These are phyloP conservation scores for Metschnikowia continentalis DNA, from an alignment of 805 yeast genomes.

Conservation along the genomic window DNA sequence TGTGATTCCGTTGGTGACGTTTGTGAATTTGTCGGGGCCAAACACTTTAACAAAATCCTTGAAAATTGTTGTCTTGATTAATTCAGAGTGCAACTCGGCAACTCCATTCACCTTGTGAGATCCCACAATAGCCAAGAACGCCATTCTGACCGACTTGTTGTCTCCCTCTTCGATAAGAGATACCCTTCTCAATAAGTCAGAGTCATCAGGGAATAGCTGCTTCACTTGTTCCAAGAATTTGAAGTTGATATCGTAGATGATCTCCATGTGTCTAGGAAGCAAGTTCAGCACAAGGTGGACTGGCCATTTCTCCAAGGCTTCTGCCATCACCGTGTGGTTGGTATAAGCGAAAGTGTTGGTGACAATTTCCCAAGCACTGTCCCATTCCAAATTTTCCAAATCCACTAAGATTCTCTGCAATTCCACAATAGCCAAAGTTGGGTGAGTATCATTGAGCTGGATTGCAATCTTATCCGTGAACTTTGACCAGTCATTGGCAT, in stretches of 20 bases:
- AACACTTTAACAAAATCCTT: slow-evolving; percentile 82
- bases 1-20: slow-evolving; percentile 92
- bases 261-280: slow-evolving; percentile 88
- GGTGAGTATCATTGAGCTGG: slow-evolving; percentile 93
- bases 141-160: slow-evolving; percentile 89
- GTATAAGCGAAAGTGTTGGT: slow-evolving; percentile 83
- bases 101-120: slow-evolving; percentile 94
- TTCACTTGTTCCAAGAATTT: slow-evolving; percentile 75
- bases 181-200: slow-evolving; percentile 61
- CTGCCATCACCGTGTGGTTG: slow-evolving; percentile 91
- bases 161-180: slow-evolving; percentile 80
- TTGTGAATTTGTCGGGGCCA: slow-evolving; percentile 80
- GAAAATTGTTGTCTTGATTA: slow-evolving; percentile 83
- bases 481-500: slow-evolving; percentile 69
- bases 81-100: slow-evolving; percentile 90
- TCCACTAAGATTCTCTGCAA: slow-evolving; percentile 83
- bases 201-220: slow-evolving; percentile 69
- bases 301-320: slow-evolving; percentile 96
- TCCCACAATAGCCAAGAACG: slow-evolving; percentile 84
- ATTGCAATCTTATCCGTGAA: slow-evolving; percentile 85
- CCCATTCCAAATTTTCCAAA: slow-evolving; percentile 77
- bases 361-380: slow-evolving; percentile 80
- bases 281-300: slow-evolving; percentile 71
- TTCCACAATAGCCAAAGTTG: slow-evolving; percentile 87
- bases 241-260: slow-evolving; percentile 80